phyloP scores from a whole-genome alignment of 1,139 yeast genomes.

The Magnusiomyces magnusii region DNA sequence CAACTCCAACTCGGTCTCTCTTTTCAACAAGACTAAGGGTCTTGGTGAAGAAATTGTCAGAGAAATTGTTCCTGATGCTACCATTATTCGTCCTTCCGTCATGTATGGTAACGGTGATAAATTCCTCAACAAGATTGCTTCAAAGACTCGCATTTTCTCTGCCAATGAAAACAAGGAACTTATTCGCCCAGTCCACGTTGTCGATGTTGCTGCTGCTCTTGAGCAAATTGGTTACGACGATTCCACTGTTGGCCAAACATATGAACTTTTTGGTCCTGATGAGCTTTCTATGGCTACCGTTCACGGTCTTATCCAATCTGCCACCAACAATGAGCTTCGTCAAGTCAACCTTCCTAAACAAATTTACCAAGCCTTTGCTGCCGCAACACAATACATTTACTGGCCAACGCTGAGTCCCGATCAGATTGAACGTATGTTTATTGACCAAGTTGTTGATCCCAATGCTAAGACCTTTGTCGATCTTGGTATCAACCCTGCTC shows the following conservation, averaged over 20 bases:
- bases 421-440: conserved; percentile 66
- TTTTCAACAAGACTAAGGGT: conserved; percentile 74
- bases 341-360: conserved; percentile 49
- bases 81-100: conserved; percentile 82
- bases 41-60: conserved; percentile 66
- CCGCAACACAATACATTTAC: conserved; percentile 49
- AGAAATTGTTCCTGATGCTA: conserved; percentile 63
- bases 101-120: conserved; percentile 73
- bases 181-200: conserved; percentile 65
- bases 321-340: conserved; percentile 40
- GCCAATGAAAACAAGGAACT: conserved; percentile 59
- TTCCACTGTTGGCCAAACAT: conserved; percentile 67
- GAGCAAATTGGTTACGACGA: conserved; percentile 79
- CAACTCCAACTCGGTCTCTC: conserved; percentile 56
- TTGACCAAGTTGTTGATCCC: conserved; percentile 58
- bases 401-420: conserved; percentile 70
- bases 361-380: conserved; percentile 40
- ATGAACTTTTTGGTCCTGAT: conserved; percentile 70
- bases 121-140: conserved; percentile 57
- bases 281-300: conserved; percentile 56
- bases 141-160: conserved; percentile 47
- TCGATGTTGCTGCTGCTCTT: conserved; percentile 72
- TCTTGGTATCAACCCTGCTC: conserved; percentile 64
- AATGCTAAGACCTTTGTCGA: conserved; percentile 61
- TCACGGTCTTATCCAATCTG: conserved; percentile 61